Percentiles rank a stretch among this genome's conserved stretches.
phyloP scores from a whole-genome alignment of 1,284 basidiomycete genomes.

The Austroboletus novae-zelandiae region DNA sequence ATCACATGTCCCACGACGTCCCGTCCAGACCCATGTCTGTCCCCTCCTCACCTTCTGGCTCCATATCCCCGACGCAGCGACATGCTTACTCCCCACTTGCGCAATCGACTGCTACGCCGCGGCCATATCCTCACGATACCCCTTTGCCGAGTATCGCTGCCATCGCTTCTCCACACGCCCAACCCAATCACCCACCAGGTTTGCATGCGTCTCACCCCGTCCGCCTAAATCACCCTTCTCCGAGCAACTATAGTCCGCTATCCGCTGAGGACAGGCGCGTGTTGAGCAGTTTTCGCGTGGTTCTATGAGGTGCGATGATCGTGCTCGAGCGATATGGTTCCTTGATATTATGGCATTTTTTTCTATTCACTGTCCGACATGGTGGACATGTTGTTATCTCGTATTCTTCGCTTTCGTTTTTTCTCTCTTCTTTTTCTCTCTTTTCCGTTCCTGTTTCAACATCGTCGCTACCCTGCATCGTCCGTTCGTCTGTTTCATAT shows the following conservation, averaged over 20 bases:
- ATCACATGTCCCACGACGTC: slow-evolving; percentile 25
- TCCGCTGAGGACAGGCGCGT: slow-evolving; percentile 59
- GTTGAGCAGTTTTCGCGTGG: slow-evolving; percentile 53
- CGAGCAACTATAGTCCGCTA: slow-evolving; percentile 45
- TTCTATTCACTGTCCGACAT: neutral
- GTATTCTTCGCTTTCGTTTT: neutral
- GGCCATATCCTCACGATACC: slow-evolving; percentile 9
- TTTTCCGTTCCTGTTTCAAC: neutral
- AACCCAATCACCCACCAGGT: slow-evolving; percentile 25
- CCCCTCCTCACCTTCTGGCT: slow-evolving; percentile 36
- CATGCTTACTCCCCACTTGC: slow-evolving; percentile 24
- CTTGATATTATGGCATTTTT: slow-evolving; percentile 11
- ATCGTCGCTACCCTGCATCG: slow-evolving; percentile 6
- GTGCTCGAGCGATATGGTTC: neutral
- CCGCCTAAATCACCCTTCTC: slow-evolving; percentile 25
- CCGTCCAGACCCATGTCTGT: slow-evolving; percentile 39
- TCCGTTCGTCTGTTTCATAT: neutral
- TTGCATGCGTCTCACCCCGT: slow-evolving; percentile 21
- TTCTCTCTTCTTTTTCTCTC: neutral
- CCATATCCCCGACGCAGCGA: slow-evolving; percentile 25
- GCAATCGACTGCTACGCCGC: slow-evolving; percentile 9
- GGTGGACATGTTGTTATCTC: neutral
- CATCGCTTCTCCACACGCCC: slow-evolving; percentile 18
- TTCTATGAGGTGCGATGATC: slow-evolving; percentile 35
- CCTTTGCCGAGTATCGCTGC: slow-evolving; percentile 26